Conservation (phyloP, 352 stramenopile genomes). For the Pythium aquatile region DNA sequence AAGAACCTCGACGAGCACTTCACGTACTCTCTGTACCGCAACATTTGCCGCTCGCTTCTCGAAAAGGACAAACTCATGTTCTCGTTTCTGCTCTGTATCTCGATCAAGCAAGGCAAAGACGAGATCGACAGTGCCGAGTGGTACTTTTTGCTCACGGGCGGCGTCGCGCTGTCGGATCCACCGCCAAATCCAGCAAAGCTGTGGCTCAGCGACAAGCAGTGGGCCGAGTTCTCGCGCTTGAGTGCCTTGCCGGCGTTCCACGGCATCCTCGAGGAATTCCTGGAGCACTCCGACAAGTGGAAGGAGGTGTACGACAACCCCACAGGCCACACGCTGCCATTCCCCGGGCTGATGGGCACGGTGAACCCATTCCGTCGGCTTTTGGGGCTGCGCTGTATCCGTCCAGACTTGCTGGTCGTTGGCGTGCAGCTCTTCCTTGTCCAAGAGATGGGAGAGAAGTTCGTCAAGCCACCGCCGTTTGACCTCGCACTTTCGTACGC, state of each 20-base stretch:
- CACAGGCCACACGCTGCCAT: slow-evolving; percentile 74
- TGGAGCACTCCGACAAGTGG: slow-evolving; percentile 74
- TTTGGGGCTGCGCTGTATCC: slow-evolving; percentile 77
- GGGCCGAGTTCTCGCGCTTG: slow-evolving; percentile 92
- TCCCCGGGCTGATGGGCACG: slow-evolving; percentile 58
- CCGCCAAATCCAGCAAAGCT: slow-evolving; percentile 86
- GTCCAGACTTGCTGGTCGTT: slow-evolving; percentile 84
- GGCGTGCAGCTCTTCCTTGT: slow-evolving; percentile 91
- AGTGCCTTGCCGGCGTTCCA: slow-evolving; percentile 72
- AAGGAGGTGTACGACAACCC: slow-evolving; percentile 88
- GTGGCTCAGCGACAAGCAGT: slow-evolving; percentile 92
- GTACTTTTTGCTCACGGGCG: slow-evolving; percentile 94
- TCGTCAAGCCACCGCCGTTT: slow-evolving; percentile 90
- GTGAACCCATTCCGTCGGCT: slow-evolving; percentile 76
- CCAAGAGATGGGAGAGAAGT: slow-evolving; percentile 87
- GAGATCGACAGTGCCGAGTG: slow-evolving; percentile 86
- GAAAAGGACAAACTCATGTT: slow-evolving; percentile 95
- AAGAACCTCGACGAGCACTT: slow-evolving; percentile 88
- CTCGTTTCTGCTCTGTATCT: slow-evolving; percentile 87
- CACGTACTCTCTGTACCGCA: slow-evolving; percentile 91
- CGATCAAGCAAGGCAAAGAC: slow-evolving; percentile 79
- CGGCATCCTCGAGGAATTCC: slow-evolving; percentile 81
- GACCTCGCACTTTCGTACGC: slow-evolving; percentile 87
- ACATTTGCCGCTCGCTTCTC: slow-evolving; percentile 91
- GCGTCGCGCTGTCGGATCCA: slow-evolving; percentile 87